Evolutionary conservation across 805 yeast genomes (phyloP).

Genomic region (Yarrowia osloensis): DNA sequence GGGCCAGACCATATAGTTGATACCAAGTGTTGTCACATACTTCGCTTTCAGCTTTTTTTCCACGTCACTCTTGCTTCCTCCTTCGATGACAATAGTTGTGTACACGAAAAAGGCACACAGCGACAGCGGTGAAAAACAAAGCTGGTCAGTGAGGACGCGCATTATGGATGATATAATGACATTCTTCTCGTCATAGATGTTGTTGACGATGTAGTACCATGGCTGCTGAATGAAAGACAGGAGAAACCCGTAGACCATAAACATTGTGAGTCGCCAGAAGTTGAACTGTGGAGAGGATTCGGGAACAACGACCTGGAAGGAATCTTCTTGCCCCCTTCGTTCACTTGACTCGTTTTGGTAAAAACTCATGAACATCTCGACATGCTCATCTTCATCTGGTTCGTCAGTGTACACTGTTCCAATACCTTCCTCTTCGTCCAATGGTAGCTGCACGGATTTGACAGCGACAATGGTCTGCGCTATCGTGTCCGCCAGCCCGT

Average conservation of each 20-base stretch:
- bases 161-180: constrained; percentile 75
- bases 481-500: constrained; percentile 86
- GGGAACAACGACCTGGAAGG: background rate
- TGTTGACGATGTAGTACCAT: constrained; percentile 84
- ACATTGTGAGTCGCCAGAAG: constrained; percentile 71
- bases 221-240: constrained; percentile 81
- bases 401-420: constrained; percentile 6
- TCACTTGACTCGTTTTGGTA: background rate
- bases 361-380: constrained; percentile 19
- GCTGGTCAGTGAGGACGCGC: constrained; percentile 86
- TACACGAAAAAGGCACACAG: constrained; percentile 78
- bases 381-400: constrained; percentile 18
- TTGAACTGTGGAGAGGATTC: constrained; percentile 48
- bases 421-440: background rate
- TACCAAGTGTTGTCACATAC: constrained; percentile 60
- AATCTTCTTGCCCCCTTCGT: background rate
- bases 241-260: constrained; percentile 83
- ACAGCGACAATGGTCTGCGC: constrained; percentile 65
- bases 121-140: constrained; percentile 85
- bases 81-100: constrained; percentile 78
- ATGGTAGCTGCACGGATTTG: background rate
- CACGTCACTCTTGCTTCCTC: constrained; percentile 66
- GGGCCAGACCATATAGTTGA: constrained; percentile 93
- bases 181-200: constrained; percentile 74
- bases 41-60: constrained; percentile 62